Percentiles rank a stretch among this genome's conserved stretches.
phyloP scores from a whole-genome alignment of 371 early-diverging fungal species.

The Actinomucor elegans region DNA sequence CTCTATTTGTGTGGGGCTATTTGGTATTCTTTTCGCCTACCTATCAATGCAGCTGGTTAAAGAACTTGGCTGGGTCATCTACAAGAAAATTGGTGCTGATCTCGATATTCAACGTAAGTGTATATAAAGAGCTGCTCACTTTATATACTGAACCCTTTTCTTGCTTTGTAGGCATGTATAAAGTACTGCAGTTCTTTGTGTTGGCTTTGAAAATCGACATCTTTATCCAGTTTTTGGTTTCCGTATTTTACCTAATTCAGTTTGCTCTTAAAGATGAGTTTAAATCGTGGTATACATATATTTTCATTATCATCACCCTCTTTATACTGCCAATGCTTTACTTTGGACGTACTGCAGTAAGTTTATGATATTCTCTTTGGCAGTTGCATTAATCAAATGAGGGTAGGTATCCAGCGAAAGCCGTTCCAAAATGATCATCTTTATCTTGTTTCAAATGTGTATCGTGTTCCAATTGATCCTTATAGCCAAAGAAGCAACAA shows the following conservation, averaged over 20 bases:
- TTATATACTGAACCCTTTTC: background rate
- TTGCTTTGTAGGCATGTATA: slow-evolving; percentile 30
- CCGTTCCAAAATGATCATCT: slow-evolving; percentile 27
- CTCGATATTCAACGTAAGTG: slow-evolving; percentile 41
- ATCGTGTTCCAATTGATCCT: slow-evolving; percentile 37
- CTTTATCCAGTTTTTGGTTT: slow-evolving; percentile 39
- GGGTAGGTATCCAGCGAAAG: slow-evolving; percentile 39
- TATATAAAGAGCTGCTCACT: background rate
- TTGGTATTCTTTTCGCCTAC: slow-evolving; percentile 35
- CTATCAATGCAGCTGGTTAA: slow-evolving; percentile 35
- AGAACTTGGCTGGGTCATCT: slow-evolving; percentile 52
- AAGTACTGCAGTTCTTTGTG: slow-evolving; percentile 31
- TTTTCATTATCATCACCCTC: slow-evolving; percentile 34
- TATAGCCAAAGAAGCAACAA: slow-evolving; percentile 28
- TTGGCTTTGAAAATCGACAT: slow-evolving; percentile 39
- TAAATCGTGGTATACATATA: slow-evolving; percentile 25
- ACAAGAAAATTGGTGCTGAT: slow-evolving; percentile 54
- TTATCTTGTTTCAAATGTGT: slow-evolving; percentile 39
- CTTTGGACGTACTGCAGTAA: slow-evolving; percentile 42
- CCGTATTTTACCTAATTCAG: slow-evolving; percentile 37
- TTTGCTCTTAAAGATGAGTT: slow-evolving; percentile 21
- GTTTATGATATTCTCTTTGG: too few species aligned
- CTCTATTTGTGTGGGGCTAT: slow-evolving; percentile 28
- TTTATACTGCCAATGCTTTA: slow-evolving; percentile 41
- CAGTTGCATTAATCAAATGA: too few species aligned